Conservation (phyloP, 2,329 filamentous ascomycete genomes). For the Helicocarpus griseus region DNA sequence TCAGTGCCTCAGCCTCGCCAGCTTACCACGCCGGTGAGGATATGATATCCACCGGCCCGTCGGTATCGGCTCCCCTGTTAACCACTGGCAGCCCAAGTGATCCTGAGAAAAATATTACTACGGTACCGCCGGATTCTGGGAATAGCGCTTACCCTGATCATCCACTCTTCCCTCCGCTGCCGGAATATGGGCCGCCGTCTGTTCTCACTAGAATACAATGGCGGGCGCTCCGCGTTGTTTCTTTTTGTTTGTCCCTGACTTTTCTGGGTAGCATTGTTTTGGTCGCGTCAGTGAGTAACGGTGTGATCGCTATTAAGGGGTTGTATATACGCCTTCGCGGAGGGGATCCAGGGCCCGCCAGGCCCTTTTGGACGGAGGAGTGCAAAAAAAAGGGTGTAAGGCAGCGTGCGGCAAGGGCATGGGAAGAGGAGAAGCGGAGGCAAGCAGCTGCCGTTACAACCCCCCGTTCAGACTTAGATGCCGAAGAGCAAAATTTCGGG, state of each 20-base stretch:
- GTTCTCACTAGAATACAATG: constrained; percentile 56
- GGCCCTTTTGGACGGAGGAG: constrained; percentile 70
- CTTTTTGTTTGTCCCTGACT: constrained; percentile 64
- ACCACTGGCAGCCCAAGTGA: not conserved
- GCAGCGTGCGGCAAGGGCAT: constrained; percentile 50
- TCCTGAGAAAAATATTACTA: not conserved
- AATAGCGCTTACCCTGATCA: constrained; percentile 44
- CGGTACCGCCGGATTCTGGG: not conserved
- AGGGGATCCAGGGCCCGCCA: constrained; percentile 47
- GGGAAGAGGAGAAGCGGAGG: constrained; percentile 37
- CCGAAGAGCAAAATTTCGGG: constrained; percentile 22
- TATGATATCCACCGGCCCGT: not conserved
- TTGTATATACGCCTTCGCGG: constrained; percentile 48
- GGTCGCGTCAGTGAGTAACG: constrained; percentile 60
- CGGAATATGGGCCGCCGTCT: constrained; percentile 69
- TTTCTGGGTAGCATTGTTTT: constrained; percentile 70
- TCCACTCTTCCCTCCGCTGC: constrained; percentile 74
- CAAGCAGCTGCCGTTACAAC: not conserved
- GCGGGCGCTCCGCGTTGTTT: constrained; percentile 53
- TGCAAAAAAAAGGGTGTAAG: constrained; percentile 47
- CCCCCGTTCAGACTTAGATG: constrained; percentile 33
- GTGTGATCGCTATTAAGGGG: constrained; percentile 44
- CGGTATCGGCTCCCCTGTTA: not conserved
- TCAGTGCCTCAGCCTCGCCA: not conserved
- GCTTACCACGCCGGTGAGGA: not conserved